Conservation (phyloP, 148 eudicot genomes). For the Rhododendron ovatum region DNA sequence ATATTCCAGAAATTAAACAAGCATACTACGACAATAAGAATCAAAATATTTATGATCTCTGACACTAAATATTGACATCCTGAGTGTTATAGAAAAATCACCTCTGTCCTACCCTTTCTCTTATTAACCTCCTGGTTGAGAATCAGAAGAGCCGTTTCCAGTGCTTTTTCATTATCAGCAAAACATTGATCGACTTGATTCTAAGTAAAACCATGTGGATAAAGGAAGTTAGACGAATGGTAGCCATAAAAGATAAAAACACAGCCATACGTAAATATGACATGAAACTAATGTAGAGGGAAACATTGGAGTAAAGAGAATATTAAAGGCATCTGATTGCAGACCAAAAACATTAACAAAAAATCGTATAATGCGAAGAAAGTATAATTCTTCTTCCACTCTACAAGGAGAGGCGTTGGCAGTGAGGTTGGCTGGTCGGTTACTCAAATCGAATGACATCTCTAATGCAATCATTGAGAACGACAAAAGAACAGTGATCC, state of each 20-base stretch:
- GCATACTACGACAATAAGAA: not conserved
- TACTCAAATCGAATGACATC: not conserved
- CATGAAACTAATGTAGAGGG: not conserved
- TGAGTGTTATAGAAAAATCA: constrained; percentile 10
- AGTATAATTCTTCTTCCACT: not conserved
- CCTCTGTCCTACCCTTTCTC: constrained; percentile 48
- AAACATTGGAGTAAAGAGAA: not conserved
- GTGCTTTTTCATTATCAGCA: constrained; percentile 36
- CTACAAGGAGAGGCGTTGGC: not conserved
- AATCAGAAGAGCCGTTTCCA: constrained; percentile 55
- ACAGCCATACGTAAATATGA: not conserved
- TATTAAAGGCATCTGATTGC: not conserved
- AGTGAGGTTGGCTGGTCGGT: not conserved
- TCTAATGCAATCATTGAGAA: not conserved
- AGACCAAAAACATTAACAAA: not conserved
- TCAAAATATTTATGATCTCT: not conserved
- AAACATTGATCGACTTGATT: constrained; percentile 24
- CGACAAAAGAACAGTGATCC: not conserved
- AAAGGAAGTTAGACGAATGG: not conserved
- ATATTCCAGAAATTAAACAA: constrained; percentile 11
- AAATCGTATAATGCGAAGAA: not conserved
- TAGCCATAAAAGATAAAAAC: not conserved
- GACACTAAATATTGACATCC: not conserved
- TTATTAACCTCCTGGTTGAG: constrained; percentile 51
- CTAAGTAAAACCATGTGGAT: constrained; percentile 24